A percentile compares a stretch with the other conserved stretches of the same genome.
phyloP scores from a whole-genome alignment of 176 grass and related monocot genomes.

The sorghum (Sorghum bicolor) region Sorghum_bicolor_NCBIv3 NC_012871.2:66114501-66115000 shows the following conservation, averaged over 20 bases:
- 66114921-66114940: not conserved
- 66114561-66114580: not conserved
- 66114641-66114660: not conserved
- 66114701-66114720: not conserved
- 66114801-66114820: not conserved
- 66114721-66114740: not conserved
- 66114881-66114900: not conserved
- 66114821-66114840: slow-evolving; percentile 13
- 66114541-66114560: not conserved
- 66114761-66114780: slow-evolving; percentile 7
- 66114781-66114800: not conserved
- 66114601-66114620: slow-evolving; percentile 14
- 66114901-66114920: not conserved
- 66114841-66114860: not conserved
- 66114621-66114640: not conserved
- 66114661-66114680: not conserved
- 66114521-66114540: not conserved
- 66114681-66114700: not conserved
- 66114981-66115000: slow-evolving; percentile 11
- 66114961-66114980: not conserved
- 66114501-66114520: not conserved
- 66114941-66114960: not conserved
- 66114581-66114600: not conserved
- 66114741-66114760: not conserved
- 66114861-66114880: not conserved